Evolutionary conservation across 2,329 filamentous ascomycete genomes (phyloP).

Genomic region (Ophiosphaerella korrae): DNA sequence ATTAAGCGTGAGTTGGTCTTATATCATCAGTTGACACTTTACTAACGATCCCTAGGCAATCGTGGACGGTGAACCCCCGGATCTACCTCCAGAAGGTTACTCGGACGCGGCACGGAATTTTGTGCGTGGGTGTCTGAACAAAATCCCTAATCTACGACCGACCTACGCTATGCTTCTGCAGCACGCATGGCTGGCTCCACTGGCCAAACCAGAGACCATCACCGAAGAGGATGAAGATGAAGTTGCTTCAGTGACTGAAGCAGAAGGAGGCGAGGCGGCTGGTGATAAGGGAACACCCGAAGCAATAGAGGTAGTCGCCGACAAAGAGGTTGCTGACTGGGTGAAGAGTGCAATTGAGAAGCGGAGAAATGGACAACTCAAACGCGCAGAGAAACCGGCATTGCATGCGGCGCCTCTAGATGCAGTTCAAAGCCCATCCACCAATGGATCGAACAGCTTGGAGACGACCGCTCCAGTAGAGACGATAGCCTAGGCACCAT

Average conservation of each 20-base stretch:
- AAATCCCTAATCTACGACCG: constrained; percentile 89
- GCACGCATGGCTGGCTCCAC: constrained; percentile 81
- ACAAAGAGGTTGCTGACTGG: constrained; percentile 87
- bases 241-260: constrained; percentile 48
- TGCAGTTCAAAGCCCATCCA: constrained; percentile 57
- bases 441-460: constrained; percentile 29
- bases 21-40: neutral
- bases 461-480: constrained; percentile 25
- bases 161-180: constrained; percentile 88
- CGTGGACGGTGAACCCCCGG: constrained; percentile 93
- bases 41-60: constrained; percentile 70
- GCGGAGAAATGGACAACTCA: constrained; percentile 63
- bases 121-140: constrained; percentile 87
- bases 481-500: constrained; percentile 16
- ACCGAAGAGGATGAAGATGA: constrained; percentile 71
- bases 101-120: constrained; percentile 83
- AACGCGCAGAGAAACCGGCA: constrained; percentile 68
- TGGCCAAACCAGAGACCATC: constrained; percentile 78
- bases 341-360: constrained; percentile 73
- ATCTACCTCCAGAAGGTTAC: constrained; percentile 78
- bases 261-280: constrained; percentile 50
- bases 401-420: constrained; percentile 87
- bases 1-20: constrained; percentile 72
- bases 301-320: constrained; percentile 57
- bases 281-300: constrained; percentile 33